Base-by-base conservation (phyloP, 2,329 filamentous ascomycete species). In the Colletotrichum sp. region DNA sequence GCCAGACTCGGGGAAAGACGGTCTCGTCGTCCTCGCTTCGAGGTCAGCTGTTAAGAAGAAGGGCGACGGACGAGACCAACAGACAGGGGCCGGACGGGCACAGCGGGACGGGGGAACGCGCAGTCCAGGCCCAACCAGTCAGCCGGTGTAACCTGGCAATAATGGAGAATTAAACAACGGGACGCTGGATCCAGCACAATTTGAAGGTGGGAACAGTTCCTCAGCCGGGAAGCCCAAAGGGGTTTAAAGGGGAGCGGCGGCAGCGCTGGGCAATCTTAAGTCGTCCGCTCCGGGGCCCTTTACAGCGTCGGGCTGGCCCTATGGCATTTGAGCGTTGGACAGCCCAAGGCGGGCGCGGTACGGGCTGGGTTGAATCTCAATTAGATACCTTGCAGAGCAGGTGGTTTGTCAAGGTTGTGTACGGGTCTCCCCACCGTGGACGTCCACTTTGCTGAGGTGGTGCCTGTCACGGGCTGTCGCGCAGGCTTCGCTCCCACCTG, bases 131-230 rank as follows among this genome's bases (percentile, higher is more conserved):
- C 30, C 69, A 68, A 76, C 69, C 73, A 72, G 70, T 72, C 69
- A 72, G 44, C 73, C 69, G 70, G 73, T 72, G 63, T 63, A 68
- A 68, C 64, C 68, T 72, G 64, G 69, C 69, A 67, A 36, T 34
- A 52, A 71, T 62, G 49, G 72, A 71, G 68, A 75, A 62, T 64
- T 44, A 60, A 59, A 64, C 63, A 59, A 74, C 59, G 64, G 64
- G 72, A 68, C 68, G 55, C 62, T 71, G 68, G 73, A 72, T 24
- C 63, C 68, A 75, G 32, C 70, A 55, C 52, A 63, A 52, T 57
- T 67, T 49, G 55, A 62, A n/a, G 39, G 69, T 68, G 73, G 72
- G 39, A 62, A 72, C 55, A 30, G 10, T 44, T 60, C 55, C 8
- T 10, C 34, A 49, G 26, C 30, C 69, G 64, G 16, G 49, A 34